Conservation (phyloP, 208 protist genomes). For the Leishmania lainsoni region DNA sequence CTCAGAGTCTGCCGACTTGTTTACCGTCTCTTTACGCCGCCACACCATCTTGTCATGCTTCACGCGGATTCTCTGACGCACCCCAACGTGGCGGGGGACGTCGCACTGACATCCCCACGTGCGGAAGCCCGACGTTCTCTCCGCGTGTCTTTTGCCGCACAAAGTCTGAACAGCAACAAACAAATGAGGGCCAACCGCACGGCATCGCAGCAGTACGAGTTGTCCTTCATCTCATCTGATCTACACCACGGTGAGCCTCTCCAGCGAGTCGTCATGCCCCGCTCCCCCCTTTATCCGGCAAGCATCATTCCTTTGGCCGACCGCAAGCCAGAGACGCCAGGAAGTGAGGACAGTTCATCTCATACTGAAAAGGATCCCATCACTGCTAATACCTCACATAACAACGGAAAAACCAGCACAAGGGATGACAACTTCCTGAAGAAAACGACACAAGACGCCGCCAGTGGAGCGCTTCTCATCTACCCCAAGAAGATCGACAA, state of each 20-base stretch:
- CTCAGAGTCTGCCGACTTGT: background rate
- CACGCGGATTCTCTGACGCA: background rate
- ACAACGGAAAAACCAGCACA: background rate
- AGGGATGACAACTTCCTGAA: background rate
- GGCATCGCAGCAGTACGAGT: slow-evolving; percentile 11
- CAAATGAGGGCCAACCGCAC: background rate
- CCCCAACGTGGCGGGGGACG: background rate
- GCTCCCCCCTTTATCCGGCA: slow-evolving; percentile 15
- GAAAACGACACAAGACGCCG: background rate
- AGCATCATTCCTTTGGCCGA: slow-evolving; percentile 8
- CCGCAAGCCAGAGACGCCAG: background rate
- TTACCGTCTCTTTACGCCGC: background rate
- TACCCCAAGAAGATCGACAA: slow-evolving; percentile 43
- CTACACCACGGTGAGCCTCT: background rate
- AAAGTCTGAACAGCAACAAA: background rate
- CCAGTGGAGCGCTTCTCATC: slow-evolving; percentile 24
- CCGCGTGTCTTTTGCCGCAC: slow-evolving; percentile 9
- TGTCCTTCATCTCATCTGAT: background rate
- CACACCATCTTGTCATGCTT: background rate
- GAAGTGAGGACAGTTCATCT: background rate
- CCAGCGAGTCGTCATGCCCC: background rate
- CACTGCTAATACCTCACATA: too few relatives aligned
- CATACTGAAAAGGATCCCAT: background rate
- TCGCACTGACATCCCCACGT: background rate
- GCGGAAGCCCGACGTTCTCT: background rate